Base-by-base conservation (phyloP, 768 basidiomycete genomes). In the Termitomyces titanicus region DNA sequence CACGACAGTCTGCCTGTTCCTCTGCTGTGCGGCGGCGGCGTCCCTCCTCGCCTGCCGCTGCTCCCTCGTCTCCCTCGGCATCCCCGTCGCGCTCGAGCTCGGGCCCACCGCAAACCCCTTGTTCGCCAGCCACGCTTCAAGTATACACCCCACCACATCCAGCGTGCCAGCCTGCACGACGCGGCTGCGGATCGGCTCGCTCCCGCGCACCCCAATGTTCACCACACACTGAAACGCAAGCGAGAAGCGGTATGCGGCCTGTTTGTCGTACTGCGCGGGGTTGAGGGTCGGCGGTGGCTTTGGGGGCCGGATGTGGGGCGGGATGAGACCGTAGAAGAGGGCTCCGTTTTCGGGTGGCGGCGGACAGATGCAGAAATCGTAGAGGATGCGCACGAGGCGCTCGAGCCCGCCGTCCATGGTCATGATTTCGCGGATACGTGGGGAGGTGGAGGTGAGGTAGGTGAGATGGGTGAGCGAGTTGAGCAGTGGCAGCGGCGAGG, bases 321-420 rank as follows among this genome's bases (percentile, higher is more conserved):
- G 85, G 3, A 82, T 76, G 45, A 94, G 86, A 47, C 91, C 90
- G 63, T 92, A 92, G 57, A 93, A 79, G 39, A 85, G 61, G 27
- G 86, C 76, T 1, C 88, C 85, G 64, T 88, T 89, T 62, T 90
- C 89, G 40, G 89, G 89, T 0, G 87, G 87, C 1, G 92, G 89
- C 1, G 92, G 91, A 58, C 80, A 85, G 22, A 92, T 71, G 69
- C 92, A 94, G 63, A 92, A 92, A 58, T 94, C 91, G 64, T 89
- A 89, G 10, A 96, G 79, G 59, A 99, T 92, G 54, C 90, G 84
- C 13, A 98, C 90, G 29, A 99, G 86, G 13, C 96, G 88, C 67
- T 99, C 97, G 17, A 99, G 84, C 1, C 97, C 97, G 45, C 97
- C 97, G 66, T 98, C 96, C 81, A 90, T 87, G 27, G 94, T 96